Evolutionary conservation across 139 green algal genomes (phyloP).

Genomic region (Zygnema circumcarinatum): DNA sequence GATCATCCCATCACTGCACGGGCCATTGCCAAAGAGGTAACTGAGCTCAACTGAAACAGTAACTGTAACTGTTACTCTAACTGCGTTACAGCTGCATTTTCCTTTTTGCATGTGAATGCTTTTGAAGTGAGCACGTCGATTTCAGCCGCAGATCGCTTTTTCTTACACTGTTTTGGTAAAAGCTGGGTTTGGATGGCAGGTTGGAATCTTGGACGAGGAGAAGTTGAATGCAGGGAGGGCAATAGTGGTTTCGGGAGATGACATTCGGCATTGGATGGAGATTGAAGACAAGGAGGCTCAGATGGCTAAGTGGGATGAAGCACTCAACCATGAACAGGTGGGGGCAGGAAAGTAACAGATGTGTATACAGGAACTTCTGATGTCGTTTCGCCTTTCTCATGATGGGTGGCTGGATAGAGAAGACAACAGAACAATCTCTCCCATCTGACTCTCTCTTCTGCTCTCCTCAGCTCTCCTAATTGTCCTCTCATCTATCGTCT

Average conservation of each 20-base stretch:
- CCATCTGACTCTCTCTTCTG: background rate
- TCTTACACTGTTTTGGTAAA: too few species aligned
- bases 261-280: conserved; percentile 76
- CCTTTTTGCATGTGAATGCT: too few species aligned
- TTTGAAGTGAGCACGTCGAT: too few species aligned
- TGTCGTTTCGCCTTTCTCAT: too few species aligned
- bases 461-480: background rate
- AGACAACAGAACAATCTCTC: too few species aligned
- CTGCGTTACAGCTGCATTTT: too few species aligned
- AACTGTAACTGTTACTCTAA: too few species aligned
- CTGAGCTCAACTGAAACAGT: conserved; percentile 9
- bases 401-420: too few species aligned
- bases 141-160: too few species aligned
- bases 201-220: conserved; percentile 77
- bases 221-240: conserved; percentile 66
- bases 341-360: too few species aligned
- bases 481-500: background rate
- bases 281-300: conserved; percentile 64
- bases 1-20: conserved; percentile 80
- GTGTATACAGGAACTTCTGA: too few species aligned
- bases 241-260: conserved; percentile 74
- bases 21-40: conserved; percentile 70
- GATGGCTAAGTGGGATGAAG: conserved; percentile 75
- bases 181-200: too few species aligned
- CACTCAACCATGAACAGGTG: conserved; percentile 69